Conservation (phyloP, 495 filamentous ascomycete species). For the Astrothelium macrocarpum region DNA sequence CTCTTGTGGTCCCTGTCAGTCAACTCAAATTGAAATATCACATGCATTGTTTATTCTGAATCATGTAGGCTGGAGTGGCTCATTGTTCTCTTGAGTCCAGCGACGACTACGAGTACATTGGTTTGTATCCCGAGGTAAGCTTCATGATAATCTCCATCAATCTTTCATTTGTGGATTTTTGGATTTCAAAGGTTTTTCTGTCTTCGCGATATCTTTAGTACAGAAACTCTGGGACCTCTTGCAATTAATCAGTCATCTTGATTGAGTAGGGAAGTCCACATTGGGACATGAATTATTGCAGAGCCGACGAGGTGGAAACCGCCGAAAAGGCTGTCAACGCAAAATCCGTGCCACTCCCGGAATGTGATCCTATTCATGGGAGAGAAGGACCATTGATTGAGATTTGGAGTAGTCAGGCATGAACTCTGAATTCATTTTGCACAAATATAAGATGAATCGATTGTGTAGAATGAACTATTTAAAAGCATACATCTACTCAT, state of each 20-base stretch:
- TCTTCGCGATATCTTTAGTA: neutral
- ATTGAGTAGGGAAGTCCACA: constrained; percentile 22
- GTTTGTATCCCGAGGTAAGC: constrained; percentile 32
- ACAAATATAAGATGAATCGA: no score
- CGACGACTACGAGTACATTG: constrained; percentile 34
- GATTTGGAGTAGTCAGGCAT: constrained; percentile 21
- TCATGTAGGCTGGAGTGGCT: constrained; percentile 28
- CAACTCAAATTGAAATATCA: neutral
- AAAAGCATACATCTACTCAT: no score
- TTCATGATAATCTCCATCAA: constrained; percentile 1
- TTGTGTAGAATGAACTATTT: no score
- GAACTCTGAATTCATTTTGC: no score
- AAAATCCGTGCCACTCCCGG: constrained; percentile 21
- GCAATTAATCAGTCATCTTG: neutral
- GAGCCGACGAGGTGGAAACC: constrained; percentile 22
- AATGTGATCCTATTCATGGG: constrained; percentile 26
- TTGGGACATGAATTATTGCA: constrained; percentile 29
- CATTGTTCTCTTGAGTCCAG: constrained; percentile 30
- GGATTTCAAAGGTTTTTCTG: neutral
- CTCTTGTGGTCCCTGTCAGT: constrained; percentile 30
- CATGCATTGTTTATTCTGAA: neutral
- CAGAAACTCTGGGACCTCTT: neutral
- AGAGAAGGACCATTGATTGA: constrained; percentile 24
- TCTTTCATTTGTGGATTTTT: neutral
- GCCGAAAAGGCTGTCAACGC: constrained; percentile 17